Conservation (phyloP, 1,139 yeast species). For the Yamadazyma mexicana region DNA sequence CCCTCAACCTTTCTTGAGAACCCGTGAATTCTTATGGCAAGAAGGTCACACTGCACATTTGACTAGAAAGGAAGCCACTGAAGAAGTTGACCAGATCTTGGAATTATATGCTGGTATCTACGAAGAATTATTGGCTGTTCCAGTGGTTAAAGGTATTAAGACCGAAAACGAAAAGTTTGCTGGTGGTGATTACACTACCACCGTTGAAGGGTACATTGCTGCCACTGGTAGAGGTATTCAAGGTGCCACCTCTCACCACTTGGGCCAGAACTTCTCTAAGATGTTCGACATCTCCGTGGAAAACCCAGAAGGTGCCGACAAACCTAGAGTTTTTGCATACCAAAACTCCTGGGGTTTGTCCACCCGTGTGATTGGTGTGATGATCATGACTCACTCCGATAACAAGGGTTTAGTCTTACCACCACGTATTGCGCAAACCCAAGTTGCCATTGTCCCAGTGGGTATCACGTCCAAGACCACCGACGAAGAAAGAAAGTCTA, state of each 20-base stretch:
- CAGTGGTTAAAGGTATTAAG: slow-evolving; percentile 92
- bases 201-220: slow-evolving; percentile 95
- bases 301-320: slow-evolving; percentile 86
- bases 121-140: slow-evolving; percentile 93
- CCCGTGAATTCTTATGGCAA: slow-evolving; percentile 99
- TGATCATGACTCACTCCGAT: slow-evolving; percentile 98
- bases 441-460: slow-evolving; percentile 90
- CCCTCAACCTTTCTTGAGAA: slow-evolving; percentile 98
- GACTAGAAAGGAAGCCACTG: slow-evolving; percentile 73
- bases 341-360: slow-evolving; percentile 99
- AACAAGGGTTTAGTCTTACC: slow-evolving; percentile 98
- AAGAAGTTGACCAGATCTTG: slow-evolving; percentile 83
- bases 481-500: slow-evolving; percentile 67
- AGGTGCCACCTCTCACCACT: slow-evolving; percentile 97
- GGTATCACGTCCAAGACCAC: slow-evolving; percentile 89
- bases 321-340: slow-evolving; percentile 84
- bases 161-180: slow-evolving; percentile 98
- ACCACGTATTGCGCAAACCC: slow-evolving; percentile 92
- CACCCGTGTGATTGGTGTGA: slow-evolving; percentile 97
- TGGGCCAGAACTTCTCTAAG: slow-evolving; percentile 97
- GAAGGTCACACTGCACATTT: slow-evolving; percentile 99
- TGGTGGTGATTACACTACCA: slow-evolving; percentile 94
- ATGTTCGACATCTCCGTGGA: slow-evolving; percentile 97
- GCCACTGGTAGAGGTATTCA: slow-evolving; percentile 99
- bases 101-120: slow-evolving; percentile 84